Percentiles rank a stretch among this genome's conserved stretches.
phyloP scores from a whole-genome alignment of 331 rosid genomes.

The Pyracantha coccinea region DNA sequence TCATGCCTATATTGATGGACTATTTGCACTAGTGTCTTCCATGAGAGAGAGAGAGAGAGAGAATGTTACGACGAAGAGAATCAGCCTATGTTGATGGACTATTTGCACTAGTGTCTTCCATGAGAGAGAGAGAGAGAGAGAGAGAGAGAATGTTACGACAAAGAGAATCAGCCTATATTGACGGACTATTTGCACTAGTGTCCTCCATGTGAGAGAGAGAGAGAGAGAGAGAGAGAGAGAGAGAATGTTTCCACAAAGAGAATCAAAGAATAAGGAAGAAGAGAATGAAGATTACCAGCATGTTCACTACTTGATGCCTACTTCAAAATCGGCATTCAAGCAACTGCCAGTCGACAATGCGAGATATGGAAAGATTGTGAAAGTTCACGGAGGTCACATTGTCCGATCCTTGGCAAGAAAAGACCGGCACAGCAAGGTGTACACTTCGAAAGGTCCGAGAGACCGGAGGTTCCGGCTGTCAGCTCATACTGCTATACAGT shows the following conservation, averaged over 20 bases:
- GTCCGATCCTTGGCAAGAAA: constrained; percentile 15
- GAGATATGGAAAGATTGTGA: constrained; percentile 1
- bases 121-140: background rate
- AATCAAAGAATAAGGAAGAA: background rate
- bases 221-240: background rate
- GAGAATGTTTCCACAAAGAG: background rate
- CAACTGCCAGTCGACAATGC: background rate
- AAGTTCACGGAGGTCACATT: constrained; percentile 18
- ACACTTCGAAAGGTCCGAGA: constrained; percentile 28
- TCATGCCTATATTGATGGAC: background rate
- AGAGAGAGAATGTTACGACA: no score
- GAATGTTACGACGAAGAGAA: background rate
- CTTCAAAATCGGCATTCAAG: background rate
- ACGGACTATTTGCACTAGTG: background rate
- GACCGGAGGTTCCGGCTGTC: constrained; percentile 36
- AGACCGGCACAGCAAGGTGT: constrained; percentile 34
- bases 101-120: background rate
- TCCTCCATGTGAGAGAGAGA: background rate
- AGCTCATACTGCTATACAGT: constrained; percentile 30
- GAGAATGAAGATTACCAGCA: background rate
- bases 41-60: background rate
- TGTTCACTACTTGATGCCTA: background rate
- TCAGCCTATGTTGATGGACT: background rate
- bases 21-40: background rate
- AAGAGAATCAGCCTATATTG: background rate